Base-by-base conservation (phyloP, 2,329 filamentous ascomycete species). In the Periglandula ipomoeae region DNA sequence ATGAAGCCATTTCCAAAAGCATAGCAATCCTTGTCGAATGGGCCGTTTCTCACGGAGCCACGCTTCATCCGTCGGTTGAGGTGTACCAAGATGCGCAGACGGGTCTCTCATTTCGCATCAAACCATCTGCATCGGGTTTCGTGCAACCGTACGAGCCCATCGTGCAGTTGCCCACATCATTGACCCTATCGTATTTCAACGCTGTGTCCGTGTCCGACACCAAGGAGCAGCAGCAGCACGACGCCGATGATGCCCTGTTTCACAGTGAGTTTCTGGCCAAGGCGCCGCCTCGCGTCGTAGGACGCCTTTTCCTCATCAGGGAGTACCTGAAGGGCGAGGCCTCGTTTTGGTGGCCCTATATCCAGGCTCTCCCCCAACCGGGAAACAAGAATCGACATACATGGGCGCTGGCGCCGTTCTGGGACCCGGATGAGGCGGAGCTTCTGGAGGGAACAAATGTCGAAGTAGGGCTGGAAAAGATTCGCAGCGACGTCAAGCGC, bases 271-370 rank as follows among this genome's bases (percentile, higher is more conserved):
- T 86, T 54, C 62, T 84, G 42, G 56, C 69, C 1, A 57, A 59
- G 4, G 63, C 73, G 2, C 74, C 75, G 1, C 73, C 79, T 0
- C 76, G 85, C 55, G 78, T 85, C 49, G 65, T 82, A 44, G 75
- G 79, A 8, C 75, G 82, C 4, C 84, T 88, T 64, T 84, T 86
- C 53, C 71, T 89, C 5, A 73, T 86, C 59, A 78, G 82, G 52
- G 79, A 89, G 61, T 82, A 80, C 58, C 69, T 88, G 27, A 64
- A 74, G 2, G 77, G 76, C 1, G 48, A 64, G 2, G 58, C 71
- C 2, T 85, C 84, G 0, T 79, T 78, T 55, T 89, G 85, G 85
- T 73, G 70, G 61, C 75, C 81, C 1, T 89, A 89, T 63, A 77
- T 89, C 54, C 65, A 67, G 9, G 76, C 78, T 0, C 70, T 89